Evolutionary conservation across 768 basidiomycete genomes (phyloP).

Genomic region (Lactifluus echinatus): DNA sequence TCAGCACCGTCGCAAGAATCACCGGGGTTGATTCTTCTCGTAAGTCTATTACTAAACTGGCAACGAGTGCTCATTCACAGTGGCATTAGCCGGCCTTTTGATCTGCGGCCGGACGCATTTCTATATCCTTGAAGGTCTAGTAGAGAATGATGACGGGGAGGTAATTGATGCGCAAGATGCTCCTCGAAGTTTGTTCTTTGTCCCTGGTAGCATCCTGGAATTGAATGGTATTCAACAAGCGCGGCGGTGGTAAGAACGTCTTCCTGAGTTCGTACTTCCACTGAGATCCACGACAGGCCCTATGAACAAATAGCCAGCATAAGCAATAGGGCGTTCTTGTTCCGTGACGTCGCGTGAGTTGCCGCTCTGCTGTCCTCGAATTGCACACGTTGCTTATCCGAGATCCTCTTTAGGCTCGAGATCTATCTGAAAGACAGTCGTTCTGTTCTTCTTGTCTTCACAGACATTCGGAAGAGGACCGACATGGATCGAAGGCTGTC

Average conservation of each 20-base stretch:
- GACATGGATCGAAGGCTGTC: constrained; percentile 48
- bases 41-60: constrained; percentile 31
- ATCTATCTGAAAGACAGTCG: constrained; percentile 91
- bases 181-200: constrained; percentile 69
- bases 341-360: constrained; percentile 84
- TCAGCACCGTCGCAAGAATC: constrained; percentile 79
- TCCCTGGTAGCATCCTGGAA: constrained; percentile 78
- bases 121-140: constrained; percentile 86
- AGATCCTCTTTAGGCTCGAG: constrained; percentile 50
- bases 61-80: neutral
- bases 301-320: constrained; percentile 71
- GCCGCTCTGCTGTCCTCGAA: neutral
- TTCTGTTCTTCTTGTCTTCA: constrained; percentile 76
- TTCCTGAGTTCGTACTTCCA: neutral
- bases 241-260: constrained; percentile 59
- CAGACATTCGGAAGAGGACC: constrained; percentile 55
- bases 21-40: constrained; percentile 89
- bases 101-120: constrained; percentile 80
- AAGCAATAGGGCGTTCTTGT: constrained; percentile 78
- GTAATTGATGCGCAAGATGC: constrained; percentile 84
- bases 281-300: constrained; percentile 39
- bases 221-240: constrained; percentile 73
- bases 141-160: constrained; percentile 80
- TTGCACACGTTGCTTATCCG: neutral
- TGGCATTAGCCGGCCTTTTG: constrained; percentile 62